Percentiles rank a stretch among this genome's conserved stretches.
Conservation (phyloP, 1,284 basidiomycete species). For the Naganishia sp. region DNA sequence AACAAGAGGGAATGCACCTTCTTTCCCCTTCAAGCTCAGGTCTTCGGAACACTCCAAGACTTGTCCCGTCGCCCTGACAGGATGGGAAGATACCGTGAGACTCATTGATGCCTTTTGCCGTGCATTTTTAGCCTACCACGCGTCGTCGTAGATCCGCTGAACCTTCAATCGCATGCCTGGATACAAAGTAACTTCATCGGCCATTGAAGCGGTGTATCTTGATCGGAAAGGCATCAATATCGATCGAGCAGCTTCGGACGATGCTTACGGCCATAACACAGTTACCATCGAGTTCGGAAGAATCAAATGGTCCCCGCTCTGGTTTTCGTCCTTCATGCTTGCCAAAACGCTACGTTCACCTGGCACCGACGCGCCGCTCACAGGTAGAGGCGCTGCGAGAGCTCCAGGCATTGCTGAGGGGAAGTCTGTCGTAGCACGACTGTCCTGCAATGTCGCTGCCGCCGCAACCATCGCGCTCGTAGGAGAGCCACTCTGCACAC, state of each 20-base stretch:
- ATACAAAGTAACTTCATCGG: constrained; percentile 50
- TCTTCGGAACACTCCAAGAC: constrained; percentile 38
- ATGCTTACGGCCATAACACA: constrained; percentile 47
- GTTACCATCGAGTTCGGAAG: constrained; percentile 43
- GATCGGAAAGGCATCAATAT: neutral
- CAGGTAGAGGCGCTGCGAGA: constrained; percentile 38
- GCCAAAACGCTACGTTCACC: constrained; percentile 39
- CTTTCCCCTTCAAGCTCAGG: constrained; percentile 38
- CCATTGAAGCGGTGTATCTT: constrained; percentile 46
- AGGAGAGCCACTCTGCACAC: neutral
- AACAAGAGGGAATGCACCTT: constrained; percentile 51
- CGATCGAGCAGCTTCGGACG: no score
- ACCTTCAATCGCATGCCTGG: constrained; percentile 51
- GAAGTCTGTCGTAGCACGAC: constrained; percentile 2
- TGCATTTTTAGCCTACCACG: constrained; percentile 38
- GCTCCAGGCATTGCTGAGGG: constrained; percentile 39
- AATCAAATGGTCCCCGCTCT: constrained; percentile 42
- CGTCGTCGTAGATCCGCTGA: constrained; percentile 50
- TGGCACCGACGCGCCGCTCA: constrained; percentile 8
- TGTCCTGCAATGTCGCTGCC: neutral
- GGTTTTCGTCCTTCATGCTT: constrained; percentile 47
- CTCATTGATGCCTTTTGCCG: neutral
- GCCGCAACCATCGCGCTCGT: neutral
- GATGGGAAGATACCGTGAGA: neutral
- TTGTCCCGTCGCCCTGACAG: constrained; percentile 41